Evolutionary conservation across 148 eudicot genomes (phyloP).

Genomic region (Persicaria tinctoria): DNA sequence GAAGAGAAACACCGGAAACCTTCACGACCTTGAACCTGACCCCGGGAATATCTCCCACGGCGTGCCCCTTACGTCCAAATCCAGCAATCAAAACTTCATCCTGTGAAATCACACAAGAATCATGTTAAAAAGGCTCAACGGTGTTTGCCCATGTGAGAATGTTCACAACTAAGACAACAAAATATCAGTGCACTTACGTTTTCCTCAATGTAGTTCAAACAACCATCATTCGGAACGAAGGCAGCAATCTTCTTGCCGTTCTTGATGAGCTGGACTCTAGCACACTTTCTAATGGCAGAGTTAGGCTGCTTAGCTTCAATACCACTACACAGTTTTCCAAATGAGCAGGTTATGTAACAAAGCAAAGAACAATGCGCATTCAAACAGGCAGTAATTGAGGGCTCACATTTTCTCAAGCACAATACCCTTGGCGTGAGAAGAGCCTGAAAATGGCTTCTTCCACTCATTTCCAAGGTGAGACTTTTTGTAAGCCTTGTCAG

Average conservation of each 20-base stretch:
- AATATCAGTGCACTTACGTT: slow-evolving; percentile 43
- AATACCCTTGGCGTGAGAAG: slow-evolving; percentile 93
- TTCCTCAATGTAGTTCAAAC: slow-evolving; percentile 89
- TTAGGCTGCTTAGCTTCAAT: slow-evolving; percentile 98
- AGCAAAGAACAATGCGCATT: not conserved
- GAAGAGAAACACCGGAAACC: slow-evolving; percentile 92
- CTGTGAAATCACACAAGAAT: slow-evolving; percentile 19
- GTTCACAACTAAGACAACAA: not conserved
- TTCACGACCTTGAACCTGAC: slow-evolving; percentile 97
- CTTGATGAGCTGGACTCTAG: slow-evolving; percentile 87
- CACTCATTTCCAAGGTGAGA: slow-evolving; percentile 93
- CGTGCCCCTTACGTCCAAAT: slow-evolving; percentile 94
- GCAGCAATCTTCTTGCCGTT: slow-evolving; percentile 98
- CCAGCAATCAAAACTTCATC: slow-evolving; percentile 97
- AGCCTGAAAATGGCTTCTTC: slow-evolving; percentile 92
- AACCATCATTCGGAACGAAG: slow-evolving; percentile 94
- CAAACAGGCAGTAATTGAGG: not conserved
- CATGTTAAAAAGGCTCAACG: not conserved
- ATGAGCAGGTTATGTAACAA: not conserved
- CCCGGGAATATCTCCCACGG: slow-evolving; percentile 99
- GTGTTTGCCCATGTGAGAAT: not conserved
- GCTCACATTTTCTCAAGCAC: slow-evolving; percentile 86
- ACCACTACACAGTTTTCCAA: slow-evolving; percentile 34
- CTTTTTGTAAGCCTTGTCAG: slow-evolving; percentile 90
- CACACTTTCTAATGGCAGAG: slow-evolving; percentile 97